phyloP scores from a whole-genome alignment of 768 basidiomycete genomes.

The Suillus subalutaceus region DNA sequence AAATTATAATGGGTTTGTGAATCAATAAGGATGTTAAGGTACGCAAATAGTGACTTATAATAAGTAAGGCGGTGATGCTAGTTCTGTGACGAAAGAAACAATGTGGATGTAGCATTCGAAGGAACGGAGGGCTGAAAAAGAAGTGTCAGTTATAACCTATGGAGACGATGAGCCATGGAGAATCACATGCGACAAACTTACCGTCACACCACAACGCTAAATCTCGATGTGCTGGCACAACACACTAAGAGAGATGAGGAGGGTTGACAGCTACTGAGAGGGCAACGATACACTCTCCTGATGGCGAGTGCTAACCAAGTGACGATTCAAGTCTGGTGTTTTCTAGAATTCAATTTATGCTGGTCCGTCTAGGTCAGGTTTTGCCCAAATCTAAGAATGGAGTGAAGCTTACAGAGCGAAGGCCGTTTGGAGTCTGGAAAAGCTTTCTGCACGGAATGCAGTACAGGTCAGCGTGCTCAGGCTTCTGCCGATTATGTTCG shows the following conservation, averaged over 20 bases:
- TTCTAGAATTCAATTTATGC: conserved; percentile 54
- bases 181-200: no score
- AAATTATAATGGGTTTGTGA: background rate
- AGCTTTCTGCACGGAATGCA: conserved; percentile 46
- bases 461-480: conserved; percentile 41
- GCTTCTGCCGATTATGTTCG: conserved; percentile 49
- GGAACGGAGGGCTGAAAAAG: background rate
- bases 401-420: conserved; percentile 18
- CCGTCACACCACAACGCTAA: no score
- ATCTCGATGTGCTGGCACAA: conserved; percentile 64
- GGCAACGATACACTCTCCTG: conserved; percentile 55
- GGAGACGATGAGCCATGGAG: no score
- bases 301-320: conserved; percentile 48
- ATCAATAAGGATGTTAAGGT: no score
- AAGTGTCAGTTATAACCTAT: no score
- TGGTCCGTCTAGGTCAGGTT: conserved; percentile 15
- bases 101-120: background rate
- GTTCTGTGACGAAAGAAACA: background rate
- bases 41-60: background rate
- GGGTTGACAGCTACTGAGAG: conserved; percentile 40
- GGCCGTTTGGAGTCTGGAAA: conserved; percentile 39
- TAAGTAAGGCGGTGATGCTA: background rate
- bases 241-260: conserved; percentile 48
- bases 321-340: conserved; percentile 59
- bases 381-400: background rate